A percentile compares a stretch with the other conserved stretches of the same genome.
phyloP scores from a whole-genome alignment of 129 eudicot genomes.

The Logfia minima region DNA sequence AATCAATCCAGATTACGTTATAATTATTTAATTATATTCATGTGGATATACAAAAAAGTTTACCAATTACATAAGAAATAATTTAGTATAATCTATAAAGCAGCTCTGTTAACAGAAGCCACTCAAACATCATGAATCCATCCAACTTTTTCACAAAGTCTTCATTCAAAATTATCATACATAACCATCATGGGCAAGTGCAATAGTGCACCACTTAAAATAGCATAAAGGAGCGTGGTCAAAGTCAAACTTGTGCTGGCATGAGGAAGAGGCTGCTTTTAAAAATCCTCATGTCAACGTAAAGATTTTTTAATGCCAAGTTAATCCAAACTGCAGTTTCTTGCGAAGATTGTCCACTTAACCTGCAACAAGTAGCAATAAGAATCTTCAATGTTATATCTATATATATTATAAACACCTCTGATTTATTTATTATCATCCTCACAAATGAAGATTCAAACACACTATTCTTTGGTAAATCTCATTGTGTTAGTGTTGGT shows the following conservation, averaged over 20 bases:
- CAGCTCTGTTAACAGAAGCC: not conserved
- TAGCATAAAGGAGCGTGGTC: not conserved
- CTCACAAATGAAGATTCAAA: conserved; percentile 22
- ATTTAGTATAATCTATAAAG: not conserved
- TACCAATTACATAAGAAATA: not conserved
- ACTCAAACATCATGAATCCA: not conserved
- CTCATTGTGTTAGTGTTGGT: conserved; percentile 16
- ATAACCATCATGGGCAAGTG: conserved; percentile 4
- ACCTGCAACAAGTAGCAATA: conserved; percentile 27
- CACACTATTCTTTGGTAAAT: conserved; percentile 24
- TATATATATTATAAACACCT: not conserved
- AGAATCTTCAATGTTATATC: not conserved
- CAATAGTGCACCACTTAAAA: not conserved
- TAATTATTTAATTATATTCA: too few relatives aligned
- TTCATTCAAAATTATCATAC: not conserved
- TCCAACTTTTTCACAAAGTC: not conserved
- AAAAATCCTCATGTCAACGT: conserved; percentile 7
- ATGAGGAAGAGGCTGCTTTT: conserved; percentile 21
- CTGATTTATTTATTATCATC: too few relatives aligned
- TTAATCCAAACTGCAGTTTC: conserved; percentile 15
- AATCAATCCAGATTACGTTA: not conserved
- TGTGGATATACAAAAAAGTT: not conserved
- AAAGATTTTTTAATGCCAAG: conserved; percentile 6
- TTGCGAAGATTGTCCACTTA: conserved; percentile 17
- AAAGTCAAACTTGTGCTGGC: conserved; percentile 23